A percentile compares a stretch with the other conserved stretches of the same genome.
Conservation (phyloP, 108 stramenopile genomes). For the Heterococcus sp. region DNA sequence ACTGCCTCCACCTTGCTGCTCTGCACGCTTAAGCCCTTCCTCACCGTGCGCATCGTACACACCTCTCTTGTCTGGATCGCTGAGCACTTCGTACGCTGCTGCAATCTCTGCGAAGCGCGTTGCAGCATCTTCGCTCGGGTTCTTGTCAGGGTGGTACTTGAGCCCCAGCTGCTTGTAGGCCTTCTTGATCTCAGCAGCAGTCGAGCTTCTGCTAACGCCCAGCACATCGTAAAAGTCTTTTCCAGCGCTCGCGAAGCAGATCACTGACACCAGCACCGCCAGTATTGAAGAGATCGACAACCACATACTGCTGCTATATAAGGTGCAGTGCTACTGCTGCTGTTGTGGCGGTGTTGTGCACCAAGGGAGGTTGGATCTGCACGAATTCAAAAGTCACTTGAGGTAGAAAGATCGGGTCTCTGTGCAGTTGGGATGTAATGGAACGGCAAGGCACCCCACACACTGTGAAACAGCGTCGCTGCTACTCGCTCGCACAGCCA, state of each 20-base stretch:
- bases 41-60: constrained; percentile 59
- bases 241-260: background rate
- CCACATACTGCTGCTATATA: background rate
- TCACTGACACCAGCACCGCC: background rate
- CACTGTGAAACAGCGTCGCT: no score
- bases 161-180: constrained; percentile 88
- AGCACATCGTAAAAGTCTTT: constrained; percentile 59
- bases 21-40: constrained; percentile 56
- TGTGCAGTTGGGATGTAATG: no score
- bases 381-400: no score
- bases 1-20: constrained; percentile 24
- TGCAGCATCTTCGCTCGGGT: constrained; percentile 58
- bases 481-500: no score
- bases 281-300: background rate
- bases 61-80: constrained; percentile 56
- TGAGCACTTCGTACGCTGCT: constrained; percentile 61
- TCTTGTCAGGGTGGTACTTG: constrained; percentile 94
- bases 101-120: constrained; percentile 57
- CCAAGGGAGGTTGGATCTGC: no score
- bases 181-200: no score
- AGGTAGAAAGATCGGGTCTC: no score
- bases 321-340: no score
- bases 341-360: no score
- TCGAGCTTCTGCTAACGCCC: no score
- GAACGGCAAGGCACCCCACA: no score